Evolutionary conservation across 1,284 basidiomycete genomes (phyloP), one percentile per base, ranked within the genome.

Genomic region (Sphaerobolus stellatus): DNA sequence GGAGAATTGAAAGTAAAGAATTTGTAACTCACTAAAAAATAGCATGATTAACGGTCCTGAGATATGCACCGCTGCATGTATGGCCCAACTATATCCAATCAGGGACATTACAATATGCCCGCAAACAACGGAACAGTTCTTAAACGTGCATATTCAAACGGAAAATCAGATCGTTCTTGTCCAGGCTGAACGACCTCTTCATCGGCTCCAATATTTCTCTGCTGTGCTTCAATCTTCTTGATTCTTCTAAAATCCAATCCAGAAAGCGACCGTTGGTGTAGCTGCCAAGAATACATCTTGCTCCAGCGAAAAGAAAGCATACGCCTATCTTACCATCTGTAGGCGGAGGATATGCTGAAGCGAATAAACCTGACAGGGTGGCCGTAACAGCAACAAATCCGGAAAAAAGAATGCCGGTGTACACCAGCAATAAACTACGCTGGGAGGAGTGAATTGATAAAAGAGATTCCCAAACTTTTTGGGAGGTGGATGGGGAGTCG

Each of bases 251-350:
- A 89, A 58, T 86, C 79, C 58, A 68, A 62, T 89, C 83, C 20
- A 88, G 66, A 13, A 86, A 56, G 57, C 68, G 76, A 2, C 86
- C 86, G 30, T 69, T 76, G 5, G 71, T 38, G 11, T 71, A 61
- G 43, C 78, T 75, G 25, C 84, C 82, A 25, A 54, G 7, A 22
- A n/a, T 36, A 20, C 45, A 34, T 14, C 52, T 47, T 13, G 49
- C 9, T n/a, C 87, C 89, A 52, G 86, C 75, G 1, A 81, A 73
- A 43, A 92, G 71, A 70, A 83, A 92, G 64, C 85, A 90, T 6
- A 91, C 67, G 0, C 89, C 89, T 31, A 85, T 75, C 11, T 81
- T 76, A 1, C 82, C 84, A 59, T 88, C 78, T 50, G 68, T 77
- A 40, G 90, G 72, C 64, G 72, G 82, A 0, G 84, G 79, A 61